Evolutionary conservation across 2,329 filamentous ascomycete genomes (phyloP).

Genomic region (Pezicula neosporulosa): DNA sequence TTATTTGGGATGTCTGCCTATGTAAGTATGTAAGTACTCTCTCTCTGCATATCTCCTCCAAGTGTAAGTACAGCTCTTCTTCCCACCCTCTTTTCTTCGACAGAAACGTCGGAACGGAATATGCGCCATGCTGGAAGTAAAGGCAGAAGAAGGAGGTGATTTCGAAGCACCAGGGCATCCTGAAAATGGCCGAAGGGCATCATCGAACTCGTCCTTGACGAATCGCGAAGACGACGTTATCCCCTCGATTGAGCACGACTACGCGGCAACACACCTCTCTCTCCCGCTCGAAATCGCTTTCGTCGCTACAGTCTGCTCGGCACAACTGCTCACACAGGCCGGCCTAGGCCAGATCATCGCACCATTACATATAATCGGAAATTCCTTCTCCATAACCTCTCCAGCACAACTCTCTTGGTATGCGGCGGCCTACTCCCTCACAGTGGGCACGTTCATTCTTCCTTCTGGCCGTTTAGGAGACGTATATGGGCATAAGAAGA

Average conservation of each 20-base stretch:
- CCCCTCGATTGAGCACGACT: not conserved
- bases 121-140: not conserved
- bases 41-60: too few species aligned
- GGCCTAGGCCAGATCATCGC: slow-evolving; percentile 45
- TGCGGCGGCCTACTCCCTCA: slow-evolving; percentile 50
- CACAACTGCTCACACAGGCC: slow-evolving; percentile 44
- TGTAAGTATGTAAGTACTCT: too few species aligned
- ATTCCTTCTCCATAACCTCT: slow-evolving; percentile 41
- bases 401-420: slow-evolving; percentile 48
- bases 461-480: slow-evolving; percentile 46
- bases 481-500: slow-evolving; percentile 45
- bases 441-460: slow-evolving; percentile 47
- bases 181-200: not conserved
- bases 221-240: not conserved
- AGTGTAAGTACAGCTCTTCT: too few species aligned
- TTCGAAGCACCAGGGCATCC: not conserved
- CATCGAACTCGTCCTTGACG: not conserved
- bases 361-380: slow-evolving; percentile 44
- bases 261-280: not conserved
- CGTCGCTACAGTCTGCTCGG: slow-evolving; percentile 40
- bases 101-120: too few species aligned
- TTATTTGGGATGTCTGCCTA: too few species aligned
- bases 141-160: not conserved
- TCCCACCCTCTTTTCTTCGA: too few species aligned
- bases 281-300: slow-evolving; percentile 32